phyloP scores from a whole-genome alignment of 139 green algal species.

The Tetradesmus obliquus region DNA sequence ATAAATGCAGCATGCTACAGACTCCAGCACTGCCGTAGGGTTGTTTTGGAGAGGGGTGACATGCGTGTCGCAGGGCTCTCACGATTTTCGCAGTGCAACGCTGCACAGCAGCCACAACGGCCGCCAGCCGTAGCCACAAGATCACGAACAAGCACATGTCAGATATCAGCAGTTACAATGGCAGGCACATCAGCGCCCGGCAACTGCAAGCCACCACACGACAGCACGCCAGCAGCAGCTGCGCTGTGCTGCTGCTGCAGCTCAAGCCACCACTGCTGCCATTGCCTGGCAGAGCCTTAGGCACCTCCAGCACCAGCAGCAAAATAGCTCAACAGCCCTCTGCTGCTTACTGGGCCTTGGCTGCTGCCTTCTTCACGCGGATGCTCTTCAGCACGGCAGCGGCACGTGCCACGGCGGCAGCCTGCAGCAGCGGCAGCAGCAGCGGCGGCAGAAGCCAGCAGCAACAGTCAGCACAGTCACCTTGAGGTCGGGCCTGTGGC shows the following conservation, averaged over 20 bases:
- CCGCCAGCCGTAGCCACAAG: too few species aligned
- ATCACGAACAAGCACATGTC: background rate
- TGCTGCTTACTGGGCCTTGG: constrained; percentile 36
- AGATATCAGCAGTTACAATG: background rate
- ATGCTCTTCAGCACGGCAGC: constrained; percentile 60
- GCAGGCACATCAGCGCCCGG: background rate
- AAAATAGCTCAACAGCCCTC: too few species aligned
- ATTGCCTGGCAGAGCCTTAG: background rate
- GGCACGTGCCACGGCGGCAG: constrained; percentile 49
- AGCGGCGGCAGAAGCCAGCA: background rate
- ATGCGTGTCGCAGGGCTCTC: too few species aligned
- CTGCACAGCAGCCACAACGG: too few species aligned
- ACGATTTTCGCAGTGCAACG: too few species aligned
- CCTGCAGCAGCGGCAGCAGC: constrained; percentile 38
- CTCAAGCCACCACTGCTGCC: background rate
- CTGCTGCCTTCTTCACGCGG: constrained; percentile 56
- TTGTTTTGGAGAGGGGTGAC: too few species aligned
- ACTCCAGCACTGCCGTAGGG: too few species aligned
- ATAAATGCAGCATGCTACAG: too few species aligned
- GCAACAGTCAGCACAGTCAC: too few species aligned
- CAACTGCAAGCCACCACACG: background rate
- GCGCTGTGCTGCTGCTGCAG: background rate
- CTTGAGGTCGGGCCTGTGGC: background rate
- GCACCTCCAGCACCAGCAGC: background rate
- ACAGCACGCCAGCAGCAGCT: background rate